Evolutionary conservation across 2,329 filamentous ascomycete species (phyloP).

Genomic region (Elsinoe arachidis): DNA sequence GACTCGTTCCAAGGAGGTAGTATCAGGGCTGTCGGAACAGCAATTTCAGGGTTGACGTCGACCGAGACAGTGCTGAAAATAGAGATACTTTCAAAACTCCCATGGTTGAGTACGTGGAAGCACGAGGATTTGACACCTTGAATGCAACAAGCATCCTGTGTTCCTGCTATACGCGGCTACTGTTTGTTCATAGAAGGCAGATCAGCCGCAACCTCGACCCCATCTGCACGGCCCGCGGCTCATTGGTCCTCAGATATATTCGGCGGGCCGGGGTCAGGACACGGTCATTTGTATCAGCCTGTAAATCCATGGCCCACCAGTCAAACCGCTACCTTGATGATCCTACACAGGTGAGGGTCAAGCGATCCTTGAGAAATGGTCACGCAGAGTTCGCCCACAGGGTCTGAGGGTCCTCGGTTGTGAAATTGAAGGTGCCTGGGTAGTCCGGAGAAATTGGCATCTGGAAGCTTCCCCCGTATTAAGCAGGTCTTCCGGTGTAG

Average conservation of each 20-base stretch:
- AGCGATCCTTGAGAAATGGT: conserved; percentile 1
- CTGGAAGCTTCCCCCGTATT: conserved; percentile 7
- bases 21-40: background rate
- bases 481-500: background rate
- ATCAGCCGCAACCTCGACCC: conserved; percentile 5
- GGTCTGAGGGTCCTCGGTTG: background rate
- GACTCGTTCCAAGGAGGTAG: background rate
- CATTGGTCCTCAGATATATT: background rate
- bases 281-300: conserved; percentile 10
- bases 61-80: background rate
- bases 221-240: background rate
- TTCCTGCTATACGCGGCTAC: background rate
- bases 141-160: conserved; percentile 1
- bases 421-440: conserved; percentile 2
- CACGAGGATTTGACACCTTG: conserved; percentile 3
- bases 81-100: background rate
- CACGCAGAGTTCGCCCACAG: background rate
- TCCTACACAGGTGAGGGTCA: conserved; percentile 5
- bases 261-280: conserved; percentile 7
- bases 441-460: conserved; percentile 7
- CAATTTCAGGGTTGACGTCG: background rate
- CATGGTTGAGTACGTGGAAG: background rate
- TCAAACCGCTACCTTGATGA: conserved; percentile 7
- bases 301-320: conserved; percentile 2
- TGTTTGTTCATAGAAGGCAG: conserved; percentile 2